phyloP scores from a whole-genome alignment of 306 rosid genomes.

The Hylodesmum podocarpum region DNA sequence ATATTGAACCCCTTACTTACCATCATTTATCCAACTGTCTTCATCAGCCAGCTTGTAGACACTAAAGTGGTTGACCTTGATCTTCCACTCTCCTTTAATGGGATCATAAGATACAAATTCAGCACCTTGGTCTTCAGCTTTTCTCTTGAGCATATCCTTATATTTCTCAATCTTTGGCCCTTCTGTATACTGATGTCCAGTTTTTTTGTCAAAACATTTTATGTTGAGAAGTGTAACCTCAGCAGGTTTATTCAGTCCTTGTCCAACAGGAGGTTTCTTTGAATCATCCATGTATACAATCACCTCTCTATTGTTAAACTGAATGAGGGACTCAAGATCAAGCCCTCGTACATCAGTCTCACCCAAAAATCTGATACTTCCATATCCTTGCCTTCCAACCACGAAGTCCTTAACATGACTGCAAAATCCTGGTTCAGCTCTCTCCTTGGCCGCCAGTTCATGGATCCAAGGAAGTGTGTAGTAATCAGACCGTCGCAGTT shows the following conservation, averaged over 20 bases:
- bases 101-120: conserved; percentile 80
- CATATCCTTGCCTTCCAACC: conserved; percentile 89
- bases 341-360: conserved; percentile 91
- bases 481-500: conserved; percentile 86
- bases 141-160: conserved; percentile 86
- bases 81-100: conserved; percentile 87
- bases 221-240: conserved; percentile 94
- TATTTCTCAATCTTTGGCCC: conserved; percentile 83
- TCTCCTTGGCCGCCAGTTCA: conserved; percentile 96
- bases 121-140: conserved; percentile 95
- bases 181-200: conserved; percentile 66
- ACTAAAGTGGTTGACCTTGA: conserved; percentile 85
- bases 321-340: conserved; percentile 82
- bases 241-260: conserved; percentile 97
- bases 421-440: conserved; percentile 94
- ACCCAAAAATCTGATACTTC: conserved; percentile 88
- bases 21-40: conserved; percentile 34
- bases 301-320: conserved; percentile 93
- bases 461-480: conserved; percentile 86
- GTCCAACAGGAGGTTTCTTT: conserved; percentile 95
- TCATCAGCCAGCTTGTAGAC: conserved; percentile 56
- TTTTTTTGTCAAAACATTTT: conserved; percentile 77
- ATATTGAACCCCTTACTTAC: neutral
- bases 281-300: conserved; percentile 88
- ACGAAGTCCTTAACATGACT: conserved; percentile 79